These are phyloP conservation scores for Fraxinus excelsior DNA, from an alignment of 257 asterid genomes.

Conservation along the genomic window DNA sequence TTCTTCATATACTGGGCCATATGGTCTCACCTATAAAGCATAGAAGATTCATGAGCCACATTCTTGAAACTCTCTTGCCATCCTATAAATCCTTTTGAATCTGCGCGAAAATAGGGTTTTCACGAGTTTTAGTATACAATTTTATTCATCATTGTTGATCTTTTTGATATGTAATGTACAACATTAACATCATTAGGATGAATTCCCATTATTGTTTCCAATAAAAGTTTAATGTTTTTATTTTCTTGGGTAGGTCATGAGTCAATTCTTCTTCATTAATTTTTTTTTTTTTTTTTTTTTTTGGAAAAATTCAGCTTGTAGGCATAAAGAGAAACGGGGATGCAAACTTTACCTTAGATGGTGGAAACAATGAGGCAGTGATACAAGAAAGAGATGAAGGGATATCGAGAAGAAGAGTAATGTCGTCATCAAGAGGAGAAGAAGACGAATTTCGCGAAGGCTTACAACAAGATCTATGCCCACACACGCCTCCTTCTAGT, in stretches of 20 bases:
- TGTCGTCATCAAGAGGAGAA: conserved; percentile 26
- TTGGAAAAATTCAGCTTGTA: conserved; percentile 47
- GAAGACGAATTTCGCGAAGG: conserved; percentile 61
- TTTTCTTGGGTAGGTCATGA: neutral
- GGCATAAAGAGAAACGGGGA: conserved; percentile 76
- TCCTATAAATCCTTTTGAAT: too few species aligned
- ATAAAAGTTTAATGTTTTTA: too few species aligned
- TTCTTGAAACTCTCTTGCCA: conserved; percentile 5
- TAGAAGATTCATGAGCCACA: conserved; percentile 15
- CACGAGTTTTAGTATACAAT: too few species aligned
- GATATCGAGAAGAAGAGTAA: conserved; percentile 48
- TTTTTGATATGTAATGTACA: too few species aligned
- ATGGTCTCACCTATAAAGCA: conserved; percentile 18
- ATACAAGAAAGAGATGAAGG: conserved; percentile 59
- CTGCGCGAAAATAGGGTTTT: too few species aligned
- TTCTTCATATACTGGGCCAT: neutral
- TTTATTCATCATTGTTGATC: too few species aligned
- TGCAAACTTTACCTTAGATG: conserved; percentile 61
- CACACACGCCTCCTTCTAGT: conserved; percentile 63
- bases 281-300: neutral
- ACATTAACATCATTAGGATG: neutral
- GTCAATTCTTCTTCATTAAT: neutral
- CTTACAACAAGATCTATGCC: conserved; percentile 62
- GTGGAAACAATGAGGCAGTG: conserved; percentile 40
- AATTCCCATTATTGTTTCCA: neutral